These are phyloP conservation scores for Thinopyrum elongatum DNA, from an alignment of 176 grass and related monocot species.

Conservation along the genomic window DNA sequence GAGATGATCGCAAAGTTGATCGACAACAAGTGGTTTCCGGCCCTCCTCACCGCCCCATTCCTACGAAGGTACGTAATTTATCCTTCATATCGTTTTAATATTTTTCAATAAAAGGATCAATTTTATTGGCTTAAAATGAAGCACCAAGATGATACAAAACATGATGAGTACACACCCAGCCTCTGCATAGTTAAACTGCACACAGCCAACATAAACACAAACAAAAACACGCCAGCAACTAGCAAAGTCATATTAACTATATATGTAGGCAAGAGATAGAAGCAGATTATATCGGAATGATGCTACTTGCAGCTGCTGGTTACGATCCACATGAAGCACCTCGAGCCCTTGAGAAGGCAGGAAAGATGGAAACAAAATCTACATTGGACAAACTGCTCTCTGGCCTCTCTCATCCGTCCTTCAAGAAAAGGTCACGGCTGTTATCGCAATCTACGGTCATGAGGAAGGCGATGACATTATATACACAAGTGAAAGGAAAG, in stretches of 20 bases:
- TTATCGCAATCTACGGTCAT: not conserved
- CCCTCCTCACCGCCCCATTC: not conserved
- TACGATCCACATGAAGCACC: not conserved
- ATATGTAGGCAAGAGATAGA: not conserved
- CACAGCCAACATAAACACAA: fast-evolving
- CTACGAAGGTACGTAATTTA: not conserved
- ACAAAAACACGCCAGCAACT: too few relatives aligned
- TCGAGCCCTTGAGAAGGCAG: not conserved
- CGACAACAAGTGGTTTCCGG: not conserved
- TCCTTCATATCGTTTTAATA: too few relatives aligned
- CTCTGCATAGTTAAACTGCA: too few relatives aligned
- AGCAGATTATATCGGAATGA: not conserved
- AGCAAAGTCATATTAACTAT: too few relatives aligned
- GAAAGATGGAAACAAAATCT: not conserved
- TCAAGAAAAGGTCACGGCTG: not conserved
- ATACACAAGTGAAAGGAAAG: not conserved
- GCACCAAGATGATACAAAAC: too few relatives aligned
- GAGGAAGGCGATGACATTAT: not conserved
- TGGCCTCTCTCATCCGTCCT: not conserved
- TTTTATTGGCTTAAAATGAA: too few relatives aligned
- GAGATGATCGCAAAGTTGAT: not conserved
- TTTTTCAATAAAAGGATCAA: too few relatives aligned
- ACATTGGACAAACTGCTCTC: not conserved
- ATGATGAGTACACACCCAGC: too few relatives aligned
- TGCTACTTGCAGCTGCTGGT: not conserved